Conservation (phyloP, 1,139 yeast genomes). For the Lodderomyces margitis region DNA sequence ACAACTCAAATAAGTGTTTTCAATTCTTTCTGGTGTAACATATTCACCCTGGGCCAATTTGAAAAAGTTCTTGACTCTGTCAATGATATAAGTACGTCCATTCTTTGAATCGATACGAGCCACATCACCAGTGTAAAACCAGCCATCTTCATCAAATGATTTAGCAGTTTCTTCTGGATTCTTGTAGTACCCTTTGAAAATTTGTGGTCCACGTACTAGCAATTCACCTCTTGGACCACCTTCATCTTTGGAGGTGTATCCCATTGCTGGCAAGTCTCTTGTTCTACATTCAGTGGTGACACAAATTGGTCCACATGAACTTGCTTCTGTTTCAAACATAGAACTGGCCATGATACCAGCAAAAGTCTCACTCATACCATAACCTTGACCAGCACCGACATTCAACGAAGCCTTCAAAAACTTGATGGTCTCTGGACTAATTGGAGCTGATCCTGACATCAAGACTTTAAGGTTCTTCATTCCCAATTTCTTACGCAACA, state of each 20-base stretch:
- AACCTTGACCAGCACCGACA: constrained; percentile 42
- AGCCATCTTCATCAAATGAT: constrained; percentile 56
- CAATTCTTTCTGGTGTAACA: constrained; percentile 44
- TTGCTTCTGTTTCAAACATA: constrained; percentile 29
- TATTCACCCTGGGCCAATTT: constrained; percentile 48
- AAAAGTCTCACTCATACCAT: constrained; percentile 47
- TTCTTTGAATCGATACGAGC: constrained; percentile 25
- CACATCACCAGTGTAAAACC: constrained; percentile 44
- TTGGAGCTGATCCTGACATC: constrained; percentile 46
- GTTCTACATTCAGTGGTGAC: constrained; percentile 36
- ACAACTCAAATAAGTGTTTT: constrained; percentile 34
- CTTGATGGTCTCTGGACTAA: constrained; percentile 39
- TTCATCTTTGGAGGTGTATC: constrained; percentile 28
- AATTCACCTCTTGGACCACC: constrained; percentile 45
- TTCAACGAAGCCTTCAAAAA: constrained; percentile 41
- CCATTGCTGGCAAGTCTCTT: constrained; percentile 41
- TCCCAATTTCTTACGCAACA: constrained; percentile 37
- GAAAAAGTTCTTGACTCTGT: constrained; percentile 45
- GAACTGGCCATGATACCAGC: constrained; percentile 38
- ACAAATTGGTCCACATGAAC: constrained; percentile 40
- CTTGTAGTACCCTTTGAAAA: constrained; percentile 36
- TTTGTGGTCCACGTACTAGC: constrained; percentile 39
- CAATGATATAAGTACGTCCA: constrained; percentile 34
- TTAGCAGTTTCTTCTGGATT: constrained; percentile 40
- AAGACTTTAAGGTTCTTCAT: constrained; percentile 27